Percentiles rank a stretch among this genome's conserved stretches.
These are phyloP conservation scores for Schoenoplectus triqueter DNA, from an alignment of 202 grass and related monocot species.

Conservation along the genomic window DNA sequence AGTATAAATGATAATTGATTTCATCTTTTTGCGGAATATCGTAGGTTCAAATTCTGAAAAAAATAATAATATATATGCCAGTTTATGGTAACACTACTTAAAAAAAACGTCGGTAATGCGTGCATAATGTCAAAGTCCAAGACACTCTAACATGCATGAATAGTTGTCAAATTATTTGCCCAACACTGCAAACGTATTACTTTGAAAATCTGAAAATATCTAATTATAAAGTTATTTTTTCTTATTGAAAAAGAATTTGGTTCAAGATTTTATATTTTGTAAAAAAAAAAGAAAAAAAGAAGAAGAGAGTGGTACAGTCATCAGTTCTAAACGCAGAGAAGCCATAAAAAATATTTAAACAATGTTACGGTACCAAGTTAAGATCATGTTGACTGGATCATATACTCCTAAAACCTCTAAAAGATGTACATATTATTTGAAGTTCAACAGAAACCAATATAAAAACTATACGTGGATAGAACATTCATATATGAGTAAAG, in stretches of 20 bases:
- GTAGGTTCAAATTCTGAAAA: too few relatives aligned
- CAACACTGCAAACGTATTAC: too few relatives aligned
- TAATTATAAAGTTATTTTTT: background rate
- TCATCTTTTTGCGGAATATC: too few relatives aligned
- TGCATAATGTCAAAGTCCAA: too few relatives aligned
- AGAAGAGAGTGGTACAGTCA: background rate
- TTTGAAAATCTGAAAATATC: background rate
- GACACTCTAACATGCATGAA: too few relatives aligned
- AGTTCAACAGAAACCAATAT: constrained; percentile 22
- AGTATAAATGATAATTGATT: too few relatives aligned
- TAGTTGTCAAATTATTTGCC: too few relatives aligned
- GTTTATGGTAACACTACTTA: too few relatives aligned
- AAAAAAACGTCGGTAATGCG: too few relatives aligned
- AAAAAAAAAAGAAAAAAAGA: background rate
- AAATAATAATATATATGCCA: too few relatives aligned
- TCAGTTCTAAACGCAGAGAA: background rate
- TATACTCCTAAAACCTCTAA: constrained; percentile 17
- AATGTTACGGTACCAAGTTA: constrained; percentile 20
- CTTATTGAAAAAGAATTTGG: background rate
- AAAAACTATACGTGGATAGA: constrained; percentile 18
- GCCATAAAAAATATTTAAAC: background rate
- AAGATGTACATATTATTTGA: constrained; percentile 23
- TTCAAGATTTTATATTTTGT: background rate
- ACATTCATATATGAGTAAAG: background rate
- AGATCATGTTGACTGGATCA: background rate